Conservation (phyloP, 139 green algal genomes). For the Penium margaritaceum region DNA sequence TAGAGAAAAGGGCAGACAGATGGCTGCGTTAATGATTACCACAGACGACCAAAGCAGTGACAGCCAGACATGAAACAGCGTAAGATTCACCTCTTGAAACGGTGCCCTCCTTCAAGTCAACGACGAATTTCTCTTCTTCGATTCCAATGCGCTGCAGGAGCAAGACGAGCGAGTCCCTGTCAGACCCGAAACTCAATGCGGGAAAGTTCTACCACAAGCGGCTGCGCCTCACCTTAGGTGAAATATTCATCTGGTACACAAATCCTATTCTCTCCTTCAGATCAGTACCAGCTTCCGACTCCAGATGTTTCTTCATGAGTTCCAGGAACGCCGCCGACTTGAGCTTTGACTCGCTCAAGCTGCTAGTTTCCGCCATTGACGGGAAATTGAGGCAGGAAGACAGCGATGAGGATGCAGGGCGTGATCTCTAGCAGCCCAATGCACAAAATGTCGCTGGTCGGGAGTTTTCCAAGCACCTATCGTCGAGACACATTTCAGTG, state of each 20-base stretch:
- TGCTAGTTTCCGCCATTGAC: too few species aligned
- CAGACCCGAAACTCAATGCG: background rate
- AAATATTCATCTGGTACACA: conserved; percentile 37
- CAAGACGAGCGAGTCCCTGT: background rate
- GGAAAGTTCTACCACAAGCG: background rate
- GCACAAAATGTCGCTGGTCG: too few species aligned
- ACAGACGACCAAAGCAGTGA: background rate
- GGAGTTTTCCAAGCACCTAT: too few species aligned
- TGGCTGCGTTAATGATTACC: background rate
- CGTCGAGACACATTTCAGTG: too few species aligned
- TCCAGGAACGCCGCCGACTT: conserved; percentile 28
- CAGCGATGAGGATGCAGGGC: too few species aligned
- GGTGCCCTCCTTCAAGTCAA: conserved; percentile 29
- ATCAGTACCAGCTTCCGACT: conserved; percentile 9
- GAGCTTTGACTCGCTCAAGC: too few species aligned
- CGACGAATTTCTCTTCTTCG: conserved; percentile 26
- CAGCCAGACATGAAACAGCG: background rate
- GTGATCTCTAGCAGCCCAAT: too few species aligned
- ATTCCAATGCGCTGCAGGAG: conserved; percentile 28
- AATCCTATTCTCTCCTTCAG: conserved; percentile 25
- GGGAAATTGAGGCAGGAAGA: too few species aligned
- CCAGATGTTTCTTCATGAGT: conserved; percentile 11
- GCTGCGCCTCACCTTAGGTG: conserved; percentile 9
- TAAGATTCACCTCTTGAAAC: conserved; percentile 25
- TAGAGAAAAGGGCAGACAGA: background rate